phyloP scores from a whole-genome alignment of 768 basidiomycete genomes.

The Kondoa malvinella region DNA sequence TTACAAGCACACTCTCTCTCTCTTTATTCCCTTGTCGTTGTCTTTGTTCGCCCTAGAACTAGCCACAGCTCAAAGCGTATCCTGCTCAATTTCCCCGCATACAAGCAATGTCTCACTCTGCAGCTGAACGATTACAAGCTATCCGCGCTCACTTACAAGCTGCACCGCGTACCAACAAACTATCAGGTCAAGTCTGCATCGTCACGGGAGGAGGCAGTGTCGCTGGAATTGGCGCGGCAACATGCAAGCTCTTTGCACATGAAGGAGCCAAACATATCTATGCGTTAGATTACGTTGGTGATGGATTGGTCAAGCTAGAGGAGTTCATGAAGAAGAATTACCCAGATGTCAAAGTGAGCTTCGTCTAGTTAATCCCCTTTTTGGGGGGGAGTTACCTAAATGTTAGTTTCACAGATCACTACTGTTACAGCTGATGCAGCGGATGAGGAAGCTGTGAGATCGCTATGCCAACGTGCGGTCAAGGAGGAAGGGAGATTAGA shows the following conservation, averaged over 20 bases:
- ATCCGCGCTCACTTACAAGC: not conserved
- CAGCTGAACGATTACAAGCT: not conserved
- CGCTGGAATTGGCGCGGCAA: not conserved
- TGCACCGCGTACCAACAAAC: not conserved
- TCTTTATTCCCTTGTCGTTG: too few species aligned
- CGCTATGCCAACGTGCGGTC: slow-evolving; percentile 53
- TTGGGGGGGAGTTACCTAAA: too few species aligned
- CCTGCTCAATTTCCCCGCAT: too few species aligned
- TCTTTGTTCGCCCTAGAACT: too few species aligned
- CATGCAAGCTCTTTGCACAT: not conserved
- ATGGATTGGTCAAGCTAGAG: slow-evolving; percentile 54
- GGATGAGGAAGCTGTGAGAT: slow-evolving; percentile 50
- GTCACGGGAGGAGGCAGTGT: not conserved
- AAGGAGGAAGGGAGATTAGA: slow-evolving; percentile 72
- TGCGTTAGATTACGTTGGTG: slow-evolving; percentile 45
- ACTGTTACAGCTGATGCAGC: slow-evolving; percentile 65
- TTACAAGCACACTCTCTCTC: too few species aligned
- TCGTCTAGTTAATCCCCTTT: not conserved
- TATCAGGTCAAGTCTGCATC: not conserved
- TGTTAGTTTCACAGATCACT: slow-evolving; percentile 43
- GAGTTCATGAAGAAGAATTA: slow-evolving; percentile 49
- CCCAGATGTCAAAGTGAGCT: slow-evolving; percentile 56
- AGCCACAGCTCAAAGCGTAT: too few species aligned
- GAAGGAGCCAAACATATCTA: slow-evolving; percentile 4
- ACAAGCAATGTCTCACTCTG: not conserved